phyloP scores from a whole-genome alignment of 176 grass and related monocot species.

The Aegilops sharonensis region DNA sequence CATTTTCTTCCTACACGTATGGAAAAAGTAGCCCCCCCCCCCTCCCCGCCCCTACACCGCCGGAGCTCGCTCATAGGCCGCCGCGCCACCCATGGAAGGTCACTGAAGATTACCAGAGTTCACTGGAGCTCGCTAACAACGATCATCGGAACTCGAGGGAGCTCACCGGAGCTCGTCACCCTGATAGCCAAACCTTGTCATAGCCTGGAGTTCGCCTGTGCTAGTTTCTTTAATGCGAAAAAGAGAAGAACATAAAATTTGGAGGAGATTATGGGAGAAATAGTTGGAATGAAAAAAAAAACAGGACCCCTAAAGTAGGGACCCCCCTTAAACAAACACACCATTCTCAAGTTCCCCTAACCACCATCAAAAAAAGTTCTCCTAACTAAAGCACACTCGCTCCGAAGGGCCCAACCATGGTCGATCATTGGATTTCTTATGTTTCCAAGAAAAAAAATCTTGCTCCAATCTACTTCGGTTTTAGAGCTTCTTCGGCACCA shows the following conservation, averaged over 20 bases:
- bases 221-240: not conserved
- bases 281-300: too few relatives aligned
- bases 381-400: too few relatives aligned
- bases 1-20: too few relatives aligned
- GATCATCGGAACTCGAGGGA: not conserved
- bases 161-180: not conserved
- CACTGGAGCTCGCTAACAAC: not conserved
- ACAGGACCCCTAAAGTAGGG: too few relatives aligned
- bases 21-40: too few relatives aligned
- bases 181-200: not conserved
- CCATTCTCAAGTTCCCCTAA: too few relatives aligned
- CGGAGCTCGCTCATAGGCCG: too few relatives aligned
- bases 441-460: not conserved
- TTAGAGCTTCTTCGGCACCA: not conserved
- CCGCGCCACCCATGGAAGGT: not conserved
- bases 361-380: too few relatives aligned
- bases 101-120: not conserved
- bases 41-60: too few relatives aligned
- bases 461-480: not conserved
- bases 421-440: not conserved
- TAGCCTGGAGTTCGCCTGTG: not conserved
- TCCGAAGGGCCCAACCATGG: too few relatives aligned
- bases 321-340: too few relatives aligned
- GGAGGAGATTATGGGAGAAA: not conserved
- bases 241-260: not conserved